Base-by-base conservation (phyloP, 352 stramenopile species). In the Aphanomyces astaci region DNA sequence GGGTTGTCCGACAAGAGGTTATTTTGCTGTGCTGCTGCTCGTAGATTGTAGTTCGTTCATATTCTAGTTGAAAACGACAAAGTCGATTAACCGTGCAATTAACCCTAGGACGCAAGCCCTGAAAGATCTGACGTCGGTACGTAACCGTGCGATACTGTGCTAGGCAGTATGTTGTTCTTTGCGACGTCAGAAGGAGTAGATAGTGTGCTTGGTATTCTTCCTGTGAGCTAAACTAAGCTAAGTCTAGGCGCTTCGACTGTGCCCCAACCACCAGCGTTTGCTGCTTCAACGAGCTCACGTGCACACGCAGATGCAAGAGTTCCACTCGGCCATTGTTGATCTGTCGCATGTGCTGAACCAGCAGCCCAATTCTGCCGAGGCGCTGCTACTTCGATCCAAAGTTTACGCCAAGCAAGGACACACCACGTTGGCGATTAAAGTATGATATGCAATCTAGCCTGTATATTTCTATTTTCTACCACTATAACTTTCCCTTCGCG, bases 291-390 rank as follows among this genome's bases (percentile, higher is more conserved):
- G 84, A 19, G 76, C 82, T 2, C 89, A 76, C 62, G 62, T 92
- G 13, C 73, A 82, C 40, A 77, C 73, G 24, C 87, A 88, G 65
- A 85, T 82, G 56, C 64, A 55, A 10, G 78, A 90, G 15, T 52
- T 84, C 0, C 72, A 81, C 2, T 84, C 79, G 32, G 82, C 79
- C 0, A 72, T 92, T 3, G 53, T 75, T 0, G 84, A 90, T 48
- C 75, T 83, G 22, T 89, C 83, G 31, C 80, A 74, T 17, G 77
- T 81, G 28, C 56, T 92, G n/a, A 53, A 75, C 17, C 65, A 89
- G 51, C 78, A 87, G 32, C 82, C 84, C 0, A 86, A 88, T 31
- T 89, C 76, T 24, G 78, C 78, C 2, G 79, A 92, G 17, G 80
- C 84, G 27, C 67, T 92, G 36, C 45, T 92, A 28, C 70, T 92